Base-by-base conservation (phyloP, 345 rosid genomes). In the Capsella bursapastoris region DNA sequence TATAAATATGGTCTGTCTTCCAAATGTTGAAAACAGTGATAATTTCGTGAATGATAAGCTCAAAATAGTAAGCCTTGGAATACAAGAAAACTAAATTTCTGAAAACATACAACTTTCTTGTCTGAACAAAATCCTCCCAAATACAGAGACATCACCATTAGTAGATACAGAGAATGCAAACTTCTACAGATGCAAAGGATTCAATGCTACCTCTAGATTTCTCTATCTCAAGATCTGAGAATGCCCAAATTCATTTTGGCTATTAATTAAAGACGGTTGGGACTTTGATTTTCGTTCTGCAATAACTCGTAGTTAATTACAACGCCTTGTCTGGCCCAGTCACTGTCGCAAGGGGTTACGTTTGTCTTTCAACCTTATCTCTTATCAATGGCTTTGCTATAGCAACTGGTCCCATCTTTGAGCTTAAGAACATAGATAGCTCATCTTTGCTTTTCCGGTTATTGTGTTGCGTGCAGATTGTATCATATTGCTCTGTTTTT, bases 121-220 rank as follows among this genome's bases (percentile, higher is more conserved):
- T 76, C 78, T 5, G 70, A 76, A 27, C 45, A 78, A 13, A 70
- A 66, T 65, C 81, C 63, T 2, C 81, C 81, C 8, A 44, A 27
- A 5, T 83, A 83, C 49, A 73, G 81, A 66, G 81, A 81, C 18
- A 78, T 77, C 16, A 68, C 82, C n/a, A 69, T 72, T 15, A 18
- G 22, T 18, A 18, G 22, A 18, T 18, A 56, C 60, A 13, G 79
- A 80, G 22, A 71, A 60, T 50, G 37, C 74, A 7, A 57, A 67
- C 0, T 60, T 64, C 71, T 70, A 40, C 47, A 60, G 75, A 45
- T 49, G 79, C 16, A 76, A 73, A 50, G 80, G 79, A 13, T 75
- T 70, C 22, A 77, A 80, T 34, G 83, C 80, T 25, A 74, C 73
- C 25, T 74, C 76, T 57, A 55, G 56, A 37, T 50, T 79, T 28